These are phyloP conservation scores for Russula dissimulans DNA, from an alignment of 768 basidiomycete genomes.

Conservation along the genomic window DNA sequence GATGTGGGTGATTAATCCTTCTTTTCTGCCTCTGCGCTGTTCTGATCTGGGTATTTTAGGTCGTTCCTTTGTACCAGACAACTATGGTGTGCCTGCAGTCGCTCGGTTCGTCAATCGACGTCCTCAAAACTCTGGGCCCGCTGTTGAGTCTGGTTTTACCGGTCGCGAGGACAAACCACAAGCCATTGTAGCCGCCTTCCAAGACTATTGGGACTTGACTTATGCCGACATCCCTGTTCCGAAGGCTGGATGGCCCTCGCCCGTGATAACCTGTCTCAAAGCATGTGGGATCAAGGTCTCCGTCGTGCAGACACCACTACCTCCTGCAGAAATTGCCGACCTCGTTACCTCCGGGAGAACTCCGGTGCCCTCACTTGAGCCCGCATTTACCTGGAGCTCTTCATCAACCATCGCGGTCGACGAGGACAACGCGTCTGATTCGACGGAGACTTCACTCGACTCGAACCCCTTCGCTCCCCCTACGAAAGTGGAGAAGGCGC, in stretches of 20 bases:
- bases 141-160: slow-evolving; percentile 51
- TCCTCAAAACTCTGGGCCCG: slow-evolving; percentile 40
- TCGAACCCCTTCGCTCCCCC: neutral
- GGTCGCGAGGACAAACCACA: slow-evolving; percentile 40
- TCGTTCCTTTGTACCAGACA: slow-evolving; percentile 56
- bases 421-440: slow-evolving; percentile 9
- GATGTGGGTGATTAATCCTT: slow-evolving; percentile 37
- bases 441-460: neutral
- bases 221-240: slow-evolving; percentile 38
- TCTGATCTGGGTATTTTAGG: slow-evolving; percentile 28
- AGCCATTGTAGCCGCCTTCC: slow-evolving; percentile 42
- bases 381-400: slow-evolving; percentile 6
- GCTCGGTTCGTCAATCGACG: slow-evolving; percentile 32
- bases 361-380: neutral
- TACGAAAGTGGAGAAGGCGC: neutral
- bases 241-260: slow-evolving; percentile 43
- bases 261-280: slow-evolving; percentile 32
- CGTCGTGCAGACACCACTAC: slow-evolving; percentile 2
- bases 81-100: slow-evolving; percentile 42
- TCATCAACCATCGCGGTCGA: slow-evolving; percentile 16
- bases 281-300: slow-evolving; percentile 15
- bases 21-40: slow-evolving; percentile 1
- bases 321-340: neutral
- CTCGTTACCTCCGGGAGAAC: neutral
- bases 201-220: slow-evolving; percentile 49